Evolutionary conservation across 495 filamentous ascomycete species (phyloP).

Genomic region (Tetracladium setigerum): DNA sequence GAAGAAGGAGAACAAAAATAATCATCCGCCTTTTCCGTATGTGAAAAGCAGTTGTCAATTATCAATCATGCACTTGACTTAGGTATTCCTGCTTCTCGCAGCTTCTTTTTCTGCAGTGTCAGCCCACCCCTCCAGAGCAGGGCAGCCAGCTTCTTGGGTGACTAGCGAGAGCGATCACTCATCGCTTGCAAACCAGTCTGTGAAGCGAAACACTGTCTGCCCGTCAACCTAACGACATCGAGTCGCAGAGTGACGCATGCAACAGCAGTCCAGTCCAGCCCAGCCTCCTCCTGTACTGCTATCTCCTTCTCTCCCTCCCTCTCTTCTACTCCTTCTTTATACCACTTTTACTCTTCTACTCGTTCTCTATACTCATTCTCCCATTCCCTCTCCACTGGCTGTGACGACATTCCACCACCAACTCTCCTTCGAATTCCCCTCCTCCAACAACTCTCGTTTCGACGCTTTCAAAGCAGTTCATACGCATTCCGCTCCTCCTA

Average conservation of each 20-base stretch:
- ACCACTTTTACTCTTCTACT: neutral
- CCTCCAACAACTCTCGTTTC: neutral
- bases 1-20: too few species aligned
- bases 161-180: constrained; percentile 3
- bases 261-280: constrained; percentile 5
- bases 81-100: too few species aligned
- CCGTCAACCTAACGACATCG: constrained; percentile 2
- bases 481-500: neutral
- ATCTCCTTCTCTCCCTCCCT: constrained; percentile 1
- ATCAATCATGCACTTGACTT: too few species aligned
- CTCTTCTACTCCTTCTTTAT: constrained; percentile 2
- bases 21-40: too few species aligned
- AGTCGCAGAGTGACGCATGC: neutral
- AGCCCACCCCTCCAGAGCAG: too few species aligned
- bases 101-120: too few species aligned
- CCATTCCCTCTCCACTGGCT: too few species aligned
- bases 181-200: neutral
- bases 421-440: neutral
- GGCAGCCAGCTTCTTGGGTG: neutral
- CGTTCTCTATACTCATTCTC: neutral
- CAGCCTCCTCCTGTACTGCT: constrained; percentile 16
- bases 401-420: neutral
- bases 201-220: neutral
- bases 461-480: neutral
- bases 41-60: too few species aligned